Conservation (phyloP, 805 yeast species). For the Dipodascopsis uninucleata region DNA sequence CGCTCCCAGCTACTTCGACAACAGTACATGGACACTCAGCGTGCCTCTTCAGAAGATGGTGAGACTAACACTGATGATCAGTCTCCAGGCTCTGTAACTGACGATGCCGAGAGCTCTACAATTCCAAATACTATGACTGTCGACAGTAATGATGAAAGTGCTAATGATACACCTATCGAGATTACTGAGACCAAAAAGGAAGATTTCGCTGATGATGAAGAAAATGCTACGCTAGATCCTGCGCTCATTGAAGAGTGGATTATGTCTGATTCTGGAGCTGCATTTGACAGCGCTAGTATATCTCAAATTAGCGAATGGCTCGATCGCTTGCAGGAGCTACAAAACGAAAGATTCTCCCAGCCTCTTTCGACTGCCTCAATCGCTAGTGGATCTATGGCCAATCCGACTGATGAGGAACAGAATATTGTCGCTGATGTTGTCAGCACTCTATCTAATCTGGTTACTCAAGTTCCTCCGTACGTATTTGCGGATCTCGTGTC, state of each 20-base stretch:
- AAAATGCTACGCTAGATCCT: slow-evolving; percentile 22
- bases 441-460: slow-evolving; percentile 12
- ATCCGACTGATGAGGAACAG: slow-evolving; percentile 34
- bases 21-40: neutral
- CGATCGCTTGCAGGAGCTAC: slow-evolving; percentile 48
- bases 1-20: neutral
- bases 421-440: slow-evolving; percentile 31
- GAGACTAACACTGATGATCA: neutral
- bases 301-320: slow-evolving; percentile 46
- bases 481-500: slow-evolving; percentile 18
- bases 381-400: slow-evolving; percentile 27
- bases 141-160: slow-evolving; percentile 1
- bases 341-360: slow-evolving; percentile 44
- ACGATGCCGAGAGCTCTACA: slow-evolving; percentile 1
- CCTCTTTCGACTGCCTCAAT: slow-evolving; percentile 26
- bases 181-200: slow-evolving; percentile 21
- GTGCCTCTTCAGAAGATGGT: no score
- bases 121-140: slow-evolving; percentile 1
- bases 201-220: slow-evolving; percentile 14
- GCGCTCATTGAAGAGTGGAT: slow-evolving; percentile 13
- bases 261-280: slow-evolving; percentile 19
- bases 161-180: slow-evolving; percentile 6
- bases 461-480: slow-evolving; percentile 21
- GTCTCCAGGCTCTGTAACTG: neutral
- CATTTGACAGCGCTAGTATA: slow-evolving; percentile 34